Percentiles rank a stretch among this genome's conserved stretches.
phyloP scores from a whole-genome alignment of 1,284 basidiomycete species.

The Heterobasidion occidentale region DNA sequence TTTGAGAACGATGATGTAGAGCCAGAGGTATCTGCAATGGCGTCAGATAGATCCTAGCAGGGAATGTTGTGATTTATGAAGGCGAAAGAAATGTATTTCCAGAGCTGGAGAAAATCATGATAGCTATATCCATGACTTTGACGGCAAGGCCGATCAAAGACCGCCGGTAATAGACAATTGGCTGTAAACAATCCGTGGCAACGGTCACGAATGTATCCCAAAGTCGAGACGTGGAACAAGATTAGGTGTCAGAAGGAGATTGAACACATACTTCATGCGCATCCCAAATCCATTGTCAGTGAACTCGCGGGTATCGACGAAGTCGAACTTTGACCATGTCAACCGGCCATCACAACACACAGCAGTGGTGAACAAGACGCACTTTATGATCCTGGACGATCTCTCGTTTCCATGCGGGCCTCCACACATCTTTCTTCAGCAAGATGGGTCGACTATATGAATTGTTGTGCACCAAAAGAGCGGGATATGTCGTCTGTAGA shows the following conservation, averaged over 20 bases:
- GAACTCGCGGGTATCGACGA: constrained; percentile 91
- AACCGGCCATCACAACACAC: constrained; percentile 2
- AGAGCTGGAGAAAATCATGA: no score
- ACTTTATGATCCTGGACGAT: constrained; percentile 98
- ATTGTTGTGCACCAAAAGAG: constrained; percentile 17
- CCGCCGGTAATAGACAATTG: neutral
- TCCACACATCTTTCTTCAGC: constrained; percentile 51
- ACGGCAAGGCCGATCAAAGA: no score
- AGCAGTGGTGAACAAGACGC: neutral
- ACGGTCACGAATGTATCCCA: neutral
- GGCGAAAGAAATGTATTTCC: no score
- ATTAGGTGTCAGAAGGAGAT: neutral
- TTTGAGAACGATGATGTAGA: constrained; percentile 90
- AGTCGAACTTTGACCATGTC: constrained; percentile 73
- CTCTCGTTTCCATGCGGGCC: constrained; percentile 92
- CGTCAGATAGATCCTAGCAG: neutral
- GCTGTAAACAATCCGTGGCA: neutral
- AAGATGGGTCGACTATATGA: constrained; percentile 8
- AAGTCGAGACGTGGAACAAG: neutral
- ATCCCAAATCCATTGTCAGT: constrained; percentile 81
- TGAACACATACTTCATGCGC: constrained; percentile 67
- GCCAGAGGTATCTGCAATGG: constrained; percentile 71
- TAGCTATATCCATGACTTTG: no score
- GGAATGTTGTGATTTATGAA: no score
- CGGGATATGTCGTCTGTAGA: constrained; percentile 19